Conservation (phyloP, 2,329 filamentous ascomycete species). For the Fonsecaea monophora region DNA sequence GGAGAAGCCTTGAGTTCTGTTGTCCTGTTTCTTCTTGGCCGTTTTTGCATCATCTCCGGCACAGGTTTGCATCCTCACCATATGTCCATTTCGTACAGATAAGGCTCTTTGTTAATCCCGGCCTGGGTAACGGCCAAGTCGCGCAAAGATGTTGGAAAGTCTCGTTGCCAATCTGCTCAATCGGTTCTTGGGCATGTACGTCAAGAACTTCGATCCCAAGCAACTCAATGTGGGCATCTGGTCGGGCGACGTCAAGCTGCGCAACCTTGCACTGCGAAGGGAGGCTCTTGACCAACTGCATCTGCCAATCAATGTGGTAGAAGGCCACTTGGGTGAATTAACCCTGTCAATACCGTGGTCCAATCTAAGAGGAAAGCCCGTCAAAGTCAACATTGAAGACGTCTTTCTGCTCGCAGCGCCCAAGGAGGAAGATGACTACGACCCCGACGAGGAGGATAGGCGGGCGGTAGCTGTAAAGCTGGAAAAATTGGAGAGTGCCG, state of each 20-base stretch:
- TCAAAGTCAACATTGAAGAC: constrained; percentile 95
- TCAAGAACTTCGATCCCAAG: constrained; percentile 98
- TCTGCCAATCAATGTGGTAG: constrained; percentile 93
- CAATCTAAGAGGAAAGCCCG: constrained; percentile 90
- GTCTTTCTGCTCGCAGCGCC: constrained; percentile 94
- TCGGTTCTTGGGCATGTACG: constrained; percentile 99
- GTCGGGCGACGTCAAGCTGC: constrained; percentile 96
- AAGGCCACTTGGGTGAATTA: constrained; percentile 90
- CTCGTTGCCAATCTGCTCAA: constrained; percentile 97
- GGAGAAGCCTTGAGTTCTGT: not conserved
- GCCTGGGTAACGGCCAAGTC: constrained; percentile 74
- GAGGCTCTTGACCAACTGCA: constrained; percentile 97
- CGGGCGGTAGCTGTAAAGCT: constrained; percentile 93
- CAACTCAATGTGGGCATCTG: constrained; percentile 99
- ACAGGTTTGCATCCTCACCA: not conserved
- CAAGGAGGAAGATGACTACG: constrained; percentile 91
- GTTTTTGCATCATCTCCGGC: constrained; percentile 1
- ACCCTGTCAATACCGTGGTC: constrained; percentile 97
- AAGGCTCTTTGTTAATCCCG: constrained; percentile 49
- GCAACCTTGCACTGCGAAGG: constrained; percentile 86
- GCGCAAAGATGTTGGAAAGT: constrained; percentile 87
- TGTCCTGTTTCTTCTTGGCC: no score
- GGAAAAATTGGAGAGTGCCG: constrained; percentile 96
- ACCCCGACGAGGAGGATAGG: constrained; percentile 88
- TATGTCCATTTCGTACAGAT: constrained; percentile 22